These are phyloP conservation scores for Agastache rugosa DNA, from an alignment of 257 asterid species.

Conservation along the genomic window DNA sequence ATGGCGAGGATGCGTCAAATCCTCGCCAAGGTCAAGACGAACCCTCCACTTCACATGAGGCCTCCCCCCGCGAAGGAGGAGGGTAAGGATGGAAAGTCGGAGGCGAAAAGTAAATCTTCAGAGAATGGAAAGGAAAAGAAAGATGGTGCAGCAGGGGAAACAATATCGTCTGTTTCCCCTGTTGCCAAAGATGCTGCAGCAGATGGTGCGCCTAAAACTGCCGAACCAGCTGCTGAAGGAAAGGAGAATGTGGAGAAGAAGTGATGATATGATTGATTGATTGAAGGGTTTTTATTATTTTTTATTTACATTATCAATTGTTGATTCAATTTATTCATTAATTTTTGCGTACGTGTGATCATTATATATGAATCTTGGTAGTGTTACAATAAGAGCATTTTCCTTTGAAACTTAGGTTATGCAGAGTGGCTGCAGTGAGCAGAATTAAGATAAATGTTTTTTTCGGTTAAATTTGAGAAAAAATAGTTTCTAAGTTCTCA, in stretches of 20 bases:
- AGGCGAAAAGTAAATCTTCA: neutral
- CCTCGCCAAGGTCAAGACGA: constrained; percentile 76
- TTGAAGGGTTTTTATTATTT: constrained; percentile 30
- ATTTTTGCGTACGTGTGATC: constrained; percentile 11
- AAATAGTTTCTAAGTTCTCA: too few species aligned
- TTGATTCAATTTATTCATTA: constrained; percentile 18
- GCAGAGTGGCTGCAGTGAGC: neutral
- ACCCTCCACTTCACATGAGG: constrained; percentile 90
- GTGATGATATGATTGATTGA: constrained; percentile 14
- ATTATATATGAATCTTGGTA: neutral
- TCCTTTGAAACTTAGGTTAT: neutral
- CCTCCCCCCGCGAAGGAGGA: constrained; percentile 68
- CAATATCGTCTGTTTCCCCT: constrained; percentile 29
- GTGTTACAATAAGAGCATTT: constrained; percentile 42
- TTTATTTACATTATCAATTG: neutral
- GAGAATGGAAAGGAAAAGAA: constrained; percentile 41
- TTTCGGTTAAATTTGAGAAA: too few species aligned
- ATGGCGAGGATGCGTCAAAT: constrained; percentile 88
- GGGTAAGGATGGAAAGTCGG: constrained; percentile 33
- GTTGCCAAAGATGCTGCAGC: constrained; percentile 28
- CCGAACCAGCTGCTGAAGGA: constrained; percentile 36
- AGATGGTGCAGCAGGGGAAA: constrained; percentile 28
- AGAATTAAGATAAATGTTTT: neutral
- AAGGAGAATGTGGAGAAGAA: constrained; percentile 42
- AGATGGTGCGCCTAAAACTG: constrained; percentile 42